Evolutionary conservation across 140 eudicot genomes (phyloP), one percentile per base, ranked within the genome.

Genomic region (Bidens hawaiensis): DNA sequence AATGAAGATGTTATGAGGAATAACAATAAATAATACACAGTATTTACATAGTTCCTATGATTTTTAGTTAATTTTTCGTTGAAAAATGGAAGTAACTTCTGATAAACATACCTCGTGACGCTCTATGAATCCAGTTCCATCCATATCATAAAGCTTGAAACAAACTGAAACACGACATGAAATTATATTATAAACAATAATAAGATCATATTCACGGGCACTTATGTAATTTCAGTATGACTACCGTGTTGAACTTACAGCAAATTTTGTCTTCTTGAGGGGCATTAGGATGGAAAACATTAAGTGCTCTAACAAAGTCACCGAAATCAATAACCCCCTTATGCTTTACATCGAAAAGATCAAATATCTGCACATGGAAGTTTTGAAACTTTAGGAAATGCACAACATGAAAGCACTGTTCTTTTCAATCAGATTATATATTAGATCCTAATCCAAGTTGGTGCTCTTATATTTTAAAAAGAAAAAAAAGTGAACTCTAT

Each of bases 281-380:
- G 63, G 88, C 99, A 81, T 88, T 93, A 28, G 99, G 99, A 69
- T 93, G 99, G 55, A 93, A 93, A 68, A 93, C 96, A 70, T 76
- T 80, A 22, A 93, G 89, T 57, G 96, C 71, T 85, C 89, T 79
- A 63, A 90, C 97, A 84, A 90, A 93, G 75, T 93, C 99, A 61
- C 94, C 95, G 52, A 91, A 91, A 74, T 91, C 99, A 52, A 91
- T 85, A 52, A 87, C 93, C 24, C 99, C 96, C 52, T 88, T 90
- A 24, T 70, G 75, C 74, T 91, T 91, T 28, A 81, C 96, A 40
- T 91, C 96, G 25, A 91, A 91, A 52, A 91, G 88, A 75, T 91
- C 95, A 81, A 91, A 91, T 47, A 91, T 87, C 99, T 91, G 87
- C 82, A 71, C 9, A 49, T 36, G 49, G 30, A 48, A 75, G 25